A percentile compares a stretch with the other conserved stretches of the same genome.
phyloP scores from a whole-genome alignment of 2,329 filamentous ascomycete genomes.

The Calonectria pteridis region DNA sequence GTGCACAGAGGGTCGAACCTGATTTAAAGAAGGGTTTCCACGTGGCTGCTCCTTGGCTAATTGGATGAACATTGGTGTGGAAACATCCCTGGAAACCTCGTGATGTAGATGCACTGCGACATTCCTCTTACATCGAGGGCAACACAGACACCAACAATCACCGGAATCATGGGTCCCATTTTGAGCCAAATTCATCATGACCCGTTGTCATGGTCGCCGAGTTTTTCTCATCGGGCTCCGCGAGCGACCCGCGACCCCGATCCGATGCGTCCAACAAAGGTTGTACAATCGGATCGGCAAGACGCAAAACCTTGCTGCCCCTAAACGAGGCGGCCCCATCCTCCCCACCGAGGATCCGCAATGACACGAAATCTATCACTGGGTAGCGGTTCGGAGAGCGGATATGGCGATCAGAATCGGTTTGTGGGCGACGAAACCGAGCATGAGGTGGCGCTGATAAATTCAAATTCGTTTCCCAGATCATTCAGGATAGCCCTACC shows the following conservation, averaged over 20 bases:
- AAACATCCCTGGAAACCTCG: neutral
- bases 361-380: neutral
- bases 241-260: neutral
- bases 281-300: neutral
- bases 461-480: neutral
- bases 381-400: neutral
- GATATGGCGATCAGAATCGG: neutral
- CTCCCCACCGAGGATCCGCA: neutral
- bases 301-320: neutral
- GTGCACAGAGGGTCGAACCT: neutral
- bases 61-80: neutral
- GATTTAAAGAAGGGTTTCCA: neutral
- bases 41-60: neutral
- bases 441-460: neutral
- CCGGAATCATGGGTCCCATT: neutral
- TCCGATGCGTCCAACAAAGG: neutral
- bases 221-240: neutral
- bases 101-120: neutral
- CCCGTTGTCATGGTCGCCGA: neutral
- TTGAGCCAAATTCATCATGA: neutral
- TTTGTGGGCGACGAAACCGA: neutral
- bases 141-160: neutral
- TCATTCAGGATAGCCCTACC: no score
- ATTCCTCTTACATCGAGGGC: neutral
- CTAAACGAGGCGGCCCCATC: neutral